phyloP scores from a whole-genome alignment of 1,284 basidiomycete species.

The Marasmius tenuissimus region DNA sequence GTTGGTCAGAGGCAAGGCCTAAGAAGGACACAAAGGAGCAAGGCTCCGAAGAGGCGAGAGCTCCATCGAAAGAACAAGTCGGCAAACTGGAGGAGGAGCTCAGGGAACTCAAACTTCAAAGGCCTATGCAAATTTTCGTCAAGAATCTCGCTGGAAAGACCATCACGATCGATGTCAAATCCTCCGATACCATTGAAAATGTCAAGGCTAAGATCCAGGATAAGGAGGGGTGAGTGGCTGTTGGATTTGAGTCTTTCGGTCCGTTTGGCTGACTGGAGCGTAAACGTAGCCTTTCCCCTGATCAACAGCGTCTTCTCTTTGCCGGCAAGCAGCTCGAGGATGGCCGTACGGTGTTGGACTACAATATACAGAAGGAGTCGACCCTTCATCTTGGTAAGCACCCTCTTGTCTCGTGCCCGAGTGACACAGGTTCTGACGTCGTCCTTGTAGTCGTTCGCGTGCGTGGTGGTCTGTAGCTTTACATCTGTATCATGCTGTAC shows the following conservation, averaged over 20 bases:
- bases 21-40: too few relatives aligned
- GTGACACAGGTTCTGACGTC: slow-evolving; percentile 13
- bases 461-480: slow-evolving; percentile 54
- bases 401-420: slow-evolving; percentile 3
- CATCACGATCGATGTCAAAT: neutral
- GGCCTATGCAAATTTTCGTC: too few relatives aligned
- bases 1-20: too few relatives aligned
- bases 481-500: neutral
- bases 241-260: neutral
- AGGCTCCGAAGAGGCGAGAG: too few relatives aligned
- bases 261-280: neutral
- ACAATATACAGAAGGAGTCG: slow-evolving; percentile 73
- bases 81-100: too few relatives aligned
- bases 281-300: neutral
- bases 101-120: too few relatives aligned
- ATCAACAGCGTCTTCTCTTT: slow-evolving; percentile 1
- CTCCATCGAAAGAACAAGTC: too few relatives aligned
- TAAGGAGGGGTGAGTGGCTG: neutral
- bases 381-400: slow-evolving; percentile 57
- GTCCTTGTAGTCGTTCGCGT: slow-evolving; percentile 55
- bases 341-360: slow-evolving; percentile 33
- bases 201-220: slow-evolving; percentile 3
- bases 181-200: neutral
- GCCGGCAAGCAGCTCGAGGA: neutral
- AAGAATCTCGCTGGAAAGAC: slow-evolving; percentile 1